Percentiles rank a stretch among this genome's conserved stretches.
Evolutionary conservation across 441 rosid species (phyloP).

Genomic region (Populus trichocarpa): DNA sequence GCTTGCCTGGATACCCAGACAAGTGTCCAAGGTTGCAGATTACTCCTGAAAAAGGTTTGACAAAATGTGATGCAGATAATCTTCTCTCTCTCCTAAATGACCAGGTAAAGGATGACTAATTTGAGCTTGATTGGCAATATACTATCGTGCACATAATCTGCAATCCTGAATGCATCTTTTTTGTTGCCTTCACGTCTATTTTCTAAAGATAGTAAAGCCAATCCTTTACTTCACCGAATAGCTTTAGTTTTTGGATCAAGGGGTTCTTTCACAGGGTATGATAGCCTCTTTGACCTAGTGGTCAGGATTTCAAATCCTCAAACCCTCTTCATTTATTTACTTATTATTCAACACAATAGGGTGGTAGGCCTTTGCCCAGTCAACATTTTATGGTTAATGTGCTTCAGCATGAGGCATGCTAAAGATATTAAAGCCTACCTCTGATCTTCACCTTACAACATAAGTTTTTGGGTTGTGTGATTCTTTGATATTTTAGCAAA

Average conservation of each 20-base stretch:
- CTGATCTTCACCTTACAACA: neutral
- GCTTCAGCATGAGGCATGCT: neutral
- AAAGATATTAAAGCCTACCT: neutral
- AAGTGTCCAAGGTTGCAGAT: conserved; percentile 87
- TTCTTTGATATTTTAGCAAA: neutral
- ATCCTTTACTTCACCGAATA: neutral
- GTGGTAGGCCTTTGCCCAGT: neutral
- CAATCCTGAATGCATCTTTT: conserved; percentile 2
- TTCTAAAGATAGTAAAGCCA: neutral
- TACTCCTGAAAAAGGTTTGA: conserved; percentile 79
- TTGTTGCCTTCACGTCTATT: neutral
- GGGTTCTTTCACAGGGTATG: neutral
- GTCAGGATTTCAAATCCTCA: neutral
- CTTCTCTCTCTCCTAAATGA: conserved; percentile 82
- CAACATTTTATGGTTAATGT: neutral
- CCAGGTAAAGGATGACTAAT: conserved; percentile 46
- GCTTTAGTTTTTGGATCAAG: neutral
- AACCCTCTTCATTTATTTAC: neutral
- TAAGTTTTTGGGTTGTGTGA: neutral
- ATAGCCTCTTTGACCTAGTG: neutral
- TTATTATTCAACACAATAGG: neutral
- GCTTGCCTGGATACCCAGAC: conserved; percentile 96
- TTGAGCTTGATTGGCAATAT: neutral
- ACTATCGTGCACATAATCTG: neutral
- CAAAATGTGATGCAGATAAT: conserved; percentile 61